These are phyloP conservation scores for Colletotrichum lupini DNA, from an alignment of 2,329 filamentous ascomycete genomes.

Conservation along the genomic window DNA sequence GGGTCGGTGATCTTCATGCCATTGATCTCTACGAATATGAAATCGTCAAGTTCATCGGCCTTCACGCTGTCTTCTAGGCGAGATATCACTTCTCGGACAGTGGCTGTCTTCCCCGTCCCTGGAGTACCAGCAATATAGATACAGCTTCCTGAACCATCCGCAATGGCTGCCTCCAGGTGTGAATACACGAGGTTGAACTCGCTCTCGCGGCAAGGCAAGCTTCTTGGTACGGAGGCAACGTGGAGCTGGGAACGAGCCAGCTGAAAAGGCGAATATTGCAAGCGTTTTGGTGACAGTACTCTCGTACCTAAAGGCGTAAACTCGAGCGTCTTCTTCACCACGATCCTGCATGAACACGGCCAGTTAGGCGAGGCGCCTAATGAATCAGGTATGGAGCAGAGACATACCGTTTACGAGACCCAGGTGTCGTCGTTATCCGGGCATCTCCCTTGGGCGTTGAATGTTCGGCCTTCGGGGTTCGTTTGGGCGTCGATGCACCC, in stretches of 20 bases:
- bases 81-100: constrained; percentile 92
- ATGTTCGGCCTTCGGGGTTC: constrained; percentile 35
- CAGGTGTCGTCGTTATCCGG: constrained; percentile 47
- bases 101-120: constrained; percentile 96
- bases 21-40: constrained; percentile 99
- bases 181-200: constrained; percentile 95
- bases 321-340: constrained; percentile 88
- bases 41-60: constrained; percentile 94
- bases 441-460: constrained; percentile 26
- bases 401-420: constrained; percentile 63
- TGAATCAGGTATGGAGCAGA: not conserved
- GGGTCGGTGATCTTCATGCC: constrained; percentile 99
- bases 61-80: constrained; percentile 89
- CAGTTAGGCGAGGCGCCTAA: not conserved
- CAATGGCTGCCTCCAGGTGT: constrained; percentile 93
- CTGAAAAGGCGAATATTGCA: constrained; percentile 89
- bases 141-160: constrained; percentile 91
- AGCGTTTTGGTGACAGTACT: constrained; percentile 78
- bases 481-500: constrained; percentile 37
- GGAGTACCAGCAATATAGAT: constrained; percentile 99
- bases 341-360: constrained; percentile 56
- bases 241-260: constrained; percentile 89
- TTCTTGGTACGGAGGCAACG: constrained; percentile 90
- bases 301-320: constrained; percentile 96
- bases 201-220: constrained; percentile 88